Percentiles rank a stretch among this genome's conserved stretches.
Evolutionary conservation across 1,284 basidiomycete genomes (phyloP).

Genomic region (Tremellales sp.): DNA sequence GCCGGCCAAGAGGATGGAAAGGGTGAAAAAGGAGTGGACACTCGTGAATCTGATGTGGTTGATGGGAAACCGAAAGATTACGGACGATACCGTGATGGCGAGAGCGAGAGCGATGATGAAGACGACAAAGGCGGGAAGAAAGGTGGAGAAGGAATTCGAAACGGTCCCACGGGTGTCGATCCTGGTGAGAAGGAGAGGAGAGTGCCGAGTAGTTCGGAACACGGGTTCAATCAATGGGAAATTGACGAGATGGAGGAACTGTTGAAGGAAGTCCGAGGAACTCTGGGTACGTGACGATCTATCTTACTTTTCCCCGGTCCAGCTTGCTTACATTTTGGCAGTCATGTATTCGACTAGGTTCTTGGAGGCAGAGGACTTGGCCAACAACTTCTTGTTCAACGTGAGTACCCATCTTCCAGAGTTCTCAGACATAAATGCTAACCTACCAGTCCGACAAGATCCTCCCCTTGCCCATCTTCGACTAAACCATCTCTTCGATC

Average conservation of each 20-base stretch:
- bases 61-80: conserved; percentile 19
- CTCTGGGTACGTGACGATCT: conserved; percentile 62
- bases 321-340: conserved; percentile 33
- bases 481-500: conserved; percentile 27
- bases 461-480: conserved; percentile 49
- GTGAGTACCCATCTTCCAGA: conserved; percentile 35
- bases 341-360: conserved; percentile 78
- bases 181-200: conserved; percentile 9
- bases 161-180: not conserved
- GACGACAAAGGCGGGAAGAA: not conserved
- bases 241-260: conserved; percentile 81
- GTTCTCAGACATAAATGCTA: conserved; percentile 3
- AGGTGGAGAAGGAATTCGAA: not conserved
- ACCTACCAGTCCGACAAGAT: conserved; percentile 60
- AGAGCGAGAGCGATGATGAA: not conserved
- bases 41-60: conserved; percentile 13
- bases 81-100: not conserved
- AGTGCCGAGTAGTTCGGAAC: conserved; percentile 54
- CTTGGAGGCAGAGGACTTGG: conserved; percentile 77
- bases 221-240: conserved; percentile 76
- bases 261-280: conserved; percentile 69
- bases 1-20: conserved; percentile 1
- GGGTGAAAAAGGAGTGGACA: conserved; percentile 1
- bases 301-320: not conserved
- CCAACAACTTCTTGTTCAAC: conserved; percentile 87